phyloP scores from a whole-genome alignment of 2,329 filamentous ascomycete genomes.

The Thelonectria blattea region DNA sequence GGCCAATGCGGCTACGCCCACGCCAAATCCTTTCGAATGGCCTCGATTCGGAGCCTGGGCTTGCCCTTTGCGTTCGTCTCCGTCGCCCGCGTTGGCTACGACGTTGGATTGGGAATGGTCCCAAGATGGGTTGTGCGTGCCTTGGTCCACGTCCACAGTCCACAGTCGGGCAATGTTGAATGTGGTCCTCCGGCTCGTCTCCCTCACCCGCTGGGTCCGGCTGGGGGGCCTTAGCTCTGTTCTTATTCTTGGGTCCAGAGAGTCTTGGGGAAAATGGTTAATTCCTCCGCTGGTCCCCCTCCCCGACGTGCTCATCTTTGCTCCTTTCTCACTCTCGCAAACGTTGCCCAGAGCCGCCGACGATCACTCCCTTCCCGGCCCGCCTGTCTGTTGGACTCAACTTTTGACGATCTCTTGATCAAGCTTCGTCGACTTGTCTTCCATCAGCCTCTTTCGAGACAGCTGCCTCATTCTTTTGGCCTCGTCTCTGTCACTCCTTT shows the following conservation, averaged over 20 bases:
- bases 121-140: conserved; percentile 6
- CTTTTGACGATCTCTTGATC: conserved; percentile 23
- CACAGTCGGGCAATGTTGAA: neutral
- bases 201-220: neutral
- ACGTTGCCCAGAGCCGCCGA: conserved; percentile 31
- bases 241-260: conserved; percentile 18
- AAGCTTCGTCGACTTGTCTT: conserved; percentile 17
- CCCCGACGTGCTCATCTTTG: conserved; percentile 22
- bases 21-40: conserved; percentile 1
- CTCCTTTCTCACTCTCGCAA: conserved; percentile 27
- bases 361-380: conserved; percentile 35
- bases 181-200: neutral
- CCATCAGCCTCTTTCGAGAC: conserved; percentile 9
- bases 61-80: conserved; percentile 1
- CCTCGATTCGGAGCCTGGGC: neutral
- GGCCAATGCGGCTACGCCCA: neutral
- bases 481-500: conserved; percentile 8
- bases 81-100: neutral
- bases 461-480: conserved; percentile 19
- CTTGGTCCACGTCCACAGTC: neutral
- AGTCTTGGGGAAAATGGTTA: conserved; percentile 4
- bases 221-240: conserved; percentile 12
- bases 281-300: conserved; percentile 17
- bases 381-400: conserved; percentile 24
- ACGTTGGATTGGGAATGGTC: conserved; percentile 9